Evolutionary conservation across 2,329 filamentous ascomycete genomes (phyloP), one percentile per base, ranked within the genome.

Genomic region (Scedosporium aurantiacum): DNA sequence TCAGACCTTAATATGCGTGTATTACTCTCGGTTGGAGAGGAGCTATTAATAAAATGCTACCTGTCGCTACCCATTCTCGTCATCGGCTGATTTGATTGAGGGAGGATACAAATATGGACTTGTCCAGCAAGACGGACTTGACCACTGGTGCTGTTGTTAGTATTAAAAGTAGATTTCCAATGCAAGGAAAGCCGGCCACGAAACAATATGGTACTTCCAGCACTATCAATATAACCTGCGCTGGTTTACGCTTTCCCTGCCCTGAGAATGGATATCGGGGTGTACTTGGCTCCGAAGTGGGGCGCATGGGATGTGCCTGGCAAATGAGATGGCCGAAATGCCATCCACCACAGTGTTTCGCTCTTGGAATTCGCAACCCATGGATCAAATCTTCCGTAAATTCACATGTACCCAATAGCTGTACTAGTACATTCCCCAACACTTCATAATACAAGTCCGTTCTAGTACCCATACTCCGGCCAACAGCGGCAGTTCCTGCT

Each of bases 21-120:
- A 32, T 57, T 47, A 47, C 23, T 52, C 8, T 55, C 54, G 14
- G 54, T 55, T 60, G 45, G 28, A 57, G 37, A 25, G 28, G 27
- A 41, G 27, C 59, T 57, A 61, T 61, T 57, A 61, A 57, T 61
- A 61, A 41, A 60, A 50, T 50, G 43, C 58, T 10, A 28, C 23
- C 32, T 25, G 16, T 25, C 21, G 21, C 6, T 50, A 23, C n/a
- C 21, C 41, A 27, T 55, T 27, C 37, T 27, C 28, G 16, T 40
- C 32, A 28, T 55, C 58, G 47, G 58, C 47, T 55, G 58, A 50
- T 60, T 50, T 54, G 41, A 52, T 60, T 40, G 58, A 45, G 16
- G 43, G 41, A 27, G 52, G 27, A 21, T 6, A 6, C 25, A 25
- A 25, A 3, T 25, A 52, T 7, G 25, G 43, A 16, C 40, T 27